These are phyloP conservation scores for Wickerhamomyces ciferrii DNA, from an alignment of 805 yeast species.

Conservation along the genomic window DNA sequence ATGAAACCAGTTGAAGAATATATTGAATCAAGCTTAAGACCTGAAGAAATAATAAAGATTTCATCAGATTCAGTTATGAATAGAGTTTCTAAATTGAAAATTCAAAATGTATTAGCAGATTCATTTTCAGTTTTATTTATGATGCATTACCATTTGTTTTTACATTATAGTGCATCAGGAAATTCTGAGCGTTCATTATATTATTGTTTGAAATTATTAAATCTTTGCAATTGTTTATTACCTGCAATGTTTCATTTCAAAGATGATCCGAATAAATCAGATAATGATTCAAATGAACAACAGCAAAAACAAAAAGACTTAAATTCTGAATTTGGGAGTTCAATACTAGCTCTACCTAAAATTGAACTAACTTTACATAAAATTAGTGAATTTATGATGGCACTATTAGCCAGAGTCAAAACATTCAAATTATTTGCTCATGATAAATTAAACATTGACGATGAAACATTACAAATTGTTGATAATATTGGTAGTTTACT, in stretches of 20 bases:
- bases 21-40: no score
- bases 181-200: not conserved
- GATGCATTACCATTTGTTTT: not conserved
- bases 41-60: not conserved
- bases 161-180: not conserved
- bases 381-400: not conserved
- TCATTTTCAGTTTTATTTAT: not conserved
- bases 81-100: not conserved
- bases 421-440: not conserved
- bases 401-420: constrained; percentile 1
- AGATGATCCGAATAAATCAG: not conserved
- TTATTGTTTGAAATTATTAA: not conserved
- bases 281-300: no score
- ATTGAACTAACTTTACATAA: not conserved
- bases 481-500: not conserved
- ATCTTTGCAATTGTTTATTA: not conserved
- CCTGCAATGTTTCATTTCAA: not conserved
- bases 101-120: not conserved
- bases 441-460: not conserved
- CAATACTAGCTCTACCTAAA: not conserved
- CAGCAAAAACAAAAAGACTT: not conserved
- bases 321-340: not conserved
- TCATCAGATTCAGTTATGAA: not conserved
- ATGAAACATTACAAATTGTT: not conserved
- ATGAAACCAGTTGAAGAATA: not conserved